Conservation (phyloP, 768 basidiomycete genomes). For the Boletus pseudopeckii region DNA sequence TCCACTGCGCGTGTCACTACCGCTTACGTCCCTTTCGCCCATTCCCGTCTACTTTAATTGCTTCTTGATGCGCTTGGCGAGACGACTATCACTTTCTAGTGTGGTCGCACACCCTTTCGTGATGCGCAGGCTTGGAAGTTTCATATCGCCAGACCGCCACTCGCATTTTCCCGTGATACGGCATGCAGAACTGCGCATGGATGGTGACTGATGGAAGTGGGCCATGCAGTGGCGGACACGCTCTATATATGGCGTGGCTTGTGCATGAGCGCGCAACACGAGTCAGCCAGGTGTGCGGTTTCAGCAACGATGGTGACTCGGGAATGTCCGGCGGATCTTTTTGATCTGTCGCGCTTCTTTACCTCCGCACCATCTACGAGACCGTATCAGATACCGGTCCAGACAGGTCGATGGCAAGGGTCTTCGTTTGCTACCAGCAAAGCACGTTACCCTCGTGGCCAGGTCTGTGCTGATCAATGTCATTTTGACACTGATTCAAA, state of each 20-base stretch:
- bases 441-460: conserved; percentile 22
- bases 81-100: conserved; percentile 2
- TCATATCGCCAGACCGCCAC: conserved; percentile 16
- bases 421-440: conserved; percentile 12
- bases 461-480: conserved; percentile 1
- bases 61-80: conserved; percentile 15
- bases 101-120: conserved; percentile 7
- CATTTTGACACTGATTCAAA: conserved; percentile 2
- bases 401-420: conserved; percentile 12
- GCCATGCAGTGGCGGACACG: conserved; percentile 23
- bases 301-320: conserved; percentile 18
- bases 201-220: conserved; percentile 31
- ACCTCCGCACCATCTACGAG: conserved; percentile 15
- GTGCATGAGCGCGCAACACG: conserved; percentile 19
- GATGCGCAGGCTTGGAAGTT: conserved; percentile 9
- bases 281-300: conserved; percentile 16
- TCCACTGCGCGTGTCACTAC: conserved; percentile 1
- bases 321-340: conserved; percentile 20
- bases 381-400: conserved; percentile 7
- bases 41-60: conserved; percentile 6
- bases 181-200: conserved; percentile 24
- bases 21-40: conserved; percentile 3
- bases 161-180: conserved; percentile 27
- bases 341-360: conserved; percentile 16
- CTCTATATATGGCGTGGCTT: conserved; percentile 15